Evolutionary conservation across 2,329 filamentous ascomycete genomes (phyloP), one percentile per base, ranked within the genome.

Genomic region (Claviceps purpurea): DNA sequence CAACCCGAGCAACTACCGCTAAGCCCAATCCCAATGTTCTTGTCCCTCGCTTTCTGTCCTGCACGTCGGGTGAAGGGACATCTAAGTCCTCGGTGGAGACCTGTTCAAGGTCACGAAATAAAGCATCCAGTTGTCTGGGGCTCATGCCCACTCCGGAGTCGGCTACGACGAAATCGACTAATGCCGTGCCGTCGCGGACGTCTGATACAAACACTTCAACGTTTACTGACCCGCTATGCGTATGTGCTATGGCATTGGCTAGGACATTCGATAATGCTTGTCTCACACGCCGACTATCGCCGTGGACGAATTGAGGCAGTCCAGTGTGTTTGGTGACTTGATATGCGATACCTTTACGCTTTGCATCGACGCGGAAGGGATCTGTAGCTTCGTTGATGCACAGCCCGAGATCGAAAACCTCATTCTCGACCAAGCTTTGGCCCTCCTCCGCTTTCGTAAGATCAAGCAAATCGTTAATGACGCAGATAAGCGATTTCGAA

Each of bases 401-500:
- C 0, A 72, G 70, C 16, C 71, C 70, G 4, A 95, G 72, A 60
- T 94, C 81, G 49, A 95, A 89, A 0, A 83, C 69, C 61, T 95
- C 89, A 52, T 90, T 84, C 59, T 89, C 91, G 61, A 91, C 77
- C 3, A 95, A 69, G 1, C 82, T 77, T 47, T 84, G 83, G 0
- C 89, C 89, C 64, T 90, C 85, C 64, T 95, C 89, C 0, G 86
- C 85, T 62, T 94, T 93, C 1, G 90, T 95, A 34, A 95, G 71
- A 62, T 95, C 89, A 0, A 95, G 73, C 1, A 95, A 73, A 63
- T 95, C 89, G 57, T 95, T 95, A 69, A 95, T 95, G 10, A 95
- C 89, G 63, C 94, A 95, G 4, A 95, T 91, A 26, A 95, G 71
- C 0, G 89, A 94, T 62, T 95, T 95, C 0, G 89, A 95, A 4